A percentile compares a stretch with the other conserved stretches of the same genome.
Evolutionary conservation across 176 grass and related monocot species (phyloP).

Genomic region (Phyllostachys edulis): DNA sequence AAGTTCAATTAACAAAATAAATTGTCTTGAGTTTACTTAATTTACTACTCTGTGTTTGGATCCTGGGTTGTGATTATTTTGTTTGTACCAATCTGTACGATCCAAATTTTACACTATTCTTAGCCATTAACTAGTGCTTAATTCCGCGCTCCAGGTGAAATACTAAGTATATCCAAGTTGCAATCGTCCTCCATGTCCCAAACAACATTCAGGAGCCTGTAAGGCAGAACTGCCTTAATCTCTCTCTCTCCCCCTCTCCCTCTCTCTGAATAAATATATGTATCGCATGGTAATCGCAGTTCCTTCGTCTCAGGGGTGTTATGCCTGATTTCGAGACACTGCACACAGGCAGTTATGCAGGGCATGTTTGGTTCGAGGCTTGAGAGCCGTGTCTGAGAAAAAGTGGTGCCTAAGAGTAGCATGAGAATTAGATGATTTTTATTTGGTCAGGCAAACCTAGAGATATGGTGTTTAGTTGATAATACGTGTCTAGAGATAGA

Average conservation of each 20-base stretch:
- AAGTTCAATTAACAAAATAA: slow-evolving; percentile 44
- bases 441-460: too few species aligned
- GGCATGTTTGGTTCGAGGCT: too few species aligned
- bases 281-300: not conserved
- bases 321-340: not conserved
- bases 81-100: not conserved
- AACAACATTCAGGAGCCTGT: not conserved
- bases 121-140: not conserved
- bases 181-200: not conserved
- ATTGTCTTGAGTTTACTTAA: not conserved
- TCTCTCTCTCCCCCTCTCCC: not conserved
- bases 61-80: not conserved
- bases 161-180: not conserved
- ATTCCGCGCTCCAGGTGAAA: not conserved
- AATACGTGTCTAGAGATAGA: too few species aligned
- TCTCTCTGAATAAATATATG: not conserved
- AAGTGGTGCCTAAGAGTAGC: too few species aligned
- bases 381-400: too few species aligned
- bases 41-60: not conserved
- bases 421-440: too few species aligned
- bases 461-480: too few species aligned
- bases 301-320: not conserved
- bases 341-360: too few species aligned
- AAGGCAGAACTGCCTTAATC: not conserved
- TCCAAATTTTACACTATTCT: not conserved